Evolutionary conservation across 2,329 filamentous ascomycete genomes (phyloP), one percentile per base, ranked within the genome.

Genomic region (Hypomyces rosellus): DNA sequence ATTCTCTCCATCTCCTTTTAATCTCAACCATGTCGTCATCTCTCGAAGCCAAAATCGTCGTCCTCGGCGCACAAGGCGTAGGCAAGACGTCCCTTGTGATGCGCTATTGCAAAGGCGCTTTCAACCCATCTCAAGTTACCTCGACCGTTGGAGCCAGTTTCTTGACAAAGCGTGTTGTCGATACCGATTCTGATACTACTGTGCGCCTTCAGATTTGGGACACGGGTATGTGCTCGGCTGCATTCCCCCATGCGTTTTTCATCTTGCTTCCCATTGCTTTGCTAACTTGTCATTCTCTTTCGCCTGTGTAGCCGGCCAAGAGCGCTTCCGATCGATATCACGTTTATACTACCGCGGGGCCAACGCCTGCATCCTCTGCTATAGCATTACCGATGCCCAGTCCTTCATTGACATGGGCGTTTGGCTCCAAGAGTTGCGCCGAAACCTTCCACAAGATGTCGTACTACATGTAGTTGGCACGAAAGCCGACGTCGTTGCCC

Each of bases 131-230:
- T n/a, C 71, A 82, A 64, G 74, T 74, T 42, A 80, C 76, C 3
- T 86, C 84, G 5, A 91, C 87, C n/a, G 83, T 91, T 52, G 87
- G 87, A 64, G 87, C 87, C 25, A 88, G 83, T 63, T 90, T 90
- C 68, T 75, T 89, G 65, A 87, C 87, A 40, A 90, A 90, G 70
- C 82, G 85, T 62, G 84, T 90, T 53, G 76, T 88, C 58, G 91
- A 96, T 69, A 82, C 81, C 54, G 88, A 96, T 65, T 88, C 86
- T 18, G 88, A 92, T 61, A 93, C 89, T 1, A 77, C 88, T 20
- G 89, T 96, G 34, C 83, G 91, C n/a, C 76, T 96, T 36, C 91
- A 96, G 65, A 95, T 96, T 59, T 96, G 91, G 91, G 91, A 96
- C 65, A 96, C 91, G 34, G 89, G 79, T 81, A 65, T 53, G 62